phyloP scores from a whole-genome alignment of 441 rosid genomes.

The Mallotus repandus region DNA sequence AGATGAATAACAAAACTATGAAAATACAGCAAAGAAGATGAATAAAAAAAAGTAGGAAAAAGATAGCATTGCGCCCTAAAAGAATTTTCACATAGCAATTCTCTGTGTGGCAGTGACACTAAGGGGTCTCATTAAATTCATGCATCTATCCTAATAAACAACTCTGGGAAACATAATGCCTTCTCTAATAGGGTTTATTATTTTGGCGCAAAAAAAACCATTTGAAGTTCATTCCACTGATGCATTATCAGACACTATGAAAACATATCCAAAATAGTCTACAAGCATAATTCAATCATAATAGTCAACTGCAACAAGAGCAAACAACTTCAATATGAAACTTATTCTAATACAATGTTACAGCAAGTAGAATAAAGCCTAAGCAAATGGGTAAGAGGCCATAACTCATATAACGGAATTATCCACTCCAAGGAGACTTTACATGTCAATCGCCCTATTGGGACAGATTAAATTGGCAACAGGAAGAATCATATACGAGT shows the following conservation, averaged over 20 bases:
- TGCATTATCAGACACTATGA: background rate
- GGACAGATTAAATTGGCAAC: no score
- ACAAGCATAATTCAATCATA: background rate
- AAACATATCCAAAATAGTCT: background rate
- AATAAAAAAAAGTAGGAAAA: background rate
- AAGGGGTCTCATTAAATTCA: background rate
- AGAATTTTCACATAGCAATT: slow-evolving; percentile 5
- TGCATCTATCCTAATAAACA: background rate
- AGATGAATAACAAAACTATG: background rate
- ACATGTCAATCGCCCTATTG: no score
- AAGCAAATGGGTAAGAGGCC: no score
- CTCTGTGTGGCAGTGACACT: background rate
- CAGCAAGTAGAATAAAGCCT: no score
- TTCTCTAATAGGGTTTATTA: background rate
- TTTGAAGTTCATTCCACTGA: background rate
- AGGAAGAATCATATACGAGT: no score
- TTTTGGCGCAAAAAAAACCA: background rate
- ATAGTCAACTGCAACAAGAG: background rate
- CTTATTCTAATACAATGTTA: background rate
- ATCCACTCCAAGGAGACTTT: no score
- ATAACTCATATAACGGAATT: no score
- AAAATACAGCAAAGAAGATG: background rate
- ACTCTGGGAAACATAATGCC: background rate
- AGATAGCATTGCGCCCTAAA: background rate
- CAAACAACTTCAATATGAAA: background rate